phyloP scores from a whole-genome alignment of 2,329 filamentous ascomycete genomes.

The Mycosphaerella arachidis region DNA sequence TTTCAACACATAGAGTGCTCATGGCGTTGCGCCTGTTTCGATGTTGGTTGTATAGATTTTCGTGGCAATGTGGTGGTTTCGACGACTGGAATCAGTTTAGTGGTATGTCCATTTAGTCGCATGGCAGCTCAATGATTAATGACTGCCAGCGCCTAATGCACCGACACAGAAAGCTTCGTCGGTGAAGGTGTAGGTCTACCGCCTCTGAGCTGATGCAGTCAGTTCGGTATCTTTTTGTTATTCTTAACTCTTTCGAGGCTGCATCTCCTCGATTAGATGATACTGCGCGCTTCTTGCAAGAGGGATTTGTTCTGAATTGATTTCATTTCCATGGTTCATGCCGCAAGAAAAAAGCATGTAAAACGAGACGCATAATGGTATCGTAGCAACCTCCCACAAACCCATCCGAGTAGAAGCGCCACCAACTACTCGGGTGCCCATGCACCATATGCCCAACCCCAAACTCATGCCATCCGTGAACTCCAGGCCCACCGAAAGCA shows the following conservation, averaged over 20 bases:
- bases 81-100: not conserved
- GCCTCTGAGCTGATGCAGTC: not conserved
- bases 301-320: not conserved
- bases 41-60: not conserved
- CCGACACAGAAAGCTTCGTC: not conserved
- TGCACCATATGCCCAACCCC: not conserved
- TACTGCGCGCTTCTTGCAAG: not conserved
- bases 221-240: not conserved
- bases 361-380: conserved; percentile 1
- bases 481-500: not conserved
- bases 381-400: conserved; percentile 1
- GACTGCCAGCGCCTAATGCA: too few relatives aligned
- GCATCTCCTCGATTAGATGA: not conserved
- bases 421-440: conserved; percentile 9
- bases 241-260: not conserved
- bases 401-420: conserved; percentile 10
- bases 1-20: not conserved
- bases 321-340: not conserved
- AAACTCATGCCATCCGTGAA: not conserved
- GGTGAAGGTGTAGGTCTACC: not conserved
- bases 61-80: not conserved
- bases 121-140: too few relatives aligned
- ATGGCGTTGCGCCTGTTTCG: not conserved
- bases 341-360: not conserved
- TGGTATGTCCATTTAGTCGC: not conserved